A percentile compares a stretch with the other conserved stretches of the same genome.
phyloP scores from a whole-genome alignment of 2,329 filamentous ascomycete species.

The Trichoderma afroharzianum region DNA sequence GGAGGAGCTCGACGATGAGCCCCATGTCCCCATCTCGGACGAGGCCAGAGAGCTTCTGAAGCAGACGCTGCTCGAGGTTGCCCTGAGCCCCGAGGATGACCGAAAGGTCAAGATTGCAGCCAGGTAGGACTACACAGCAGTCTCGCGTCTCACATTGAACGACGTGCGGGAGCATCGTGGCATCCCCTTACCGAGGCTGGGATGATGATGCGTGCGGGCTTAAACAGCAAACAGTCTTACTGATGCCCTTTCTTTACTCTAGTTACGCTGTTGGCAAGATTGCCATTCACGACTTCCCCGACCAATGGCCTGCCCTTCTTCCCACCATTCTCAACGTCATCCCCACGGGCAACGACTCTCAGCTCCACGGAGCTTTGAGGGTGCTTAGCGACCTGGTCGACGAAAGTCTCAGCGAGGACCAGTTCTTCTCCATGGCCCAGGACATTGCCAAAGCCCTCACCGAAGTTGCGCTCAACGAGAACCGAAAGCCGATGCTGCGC shows the following conservation, averaged over 20 bases:
- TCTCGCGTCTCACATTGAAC: neutral
- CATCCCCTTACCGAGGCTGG: neutral
- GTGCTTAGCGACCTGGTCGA: conserved; percentile 89
- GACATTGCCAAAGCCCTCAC: conserved; percentile 83
- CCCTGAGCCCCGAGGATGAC: conserved; percentile 68
- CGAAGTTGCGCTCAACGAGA: conserved; percentile 72
- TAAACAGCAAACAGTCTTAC: neutral
- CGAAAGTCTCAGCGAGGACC: conserved; percentile 87
- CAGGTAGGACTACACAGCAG: conserved; percentile 53
- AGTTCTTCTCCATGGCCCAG: conserved; percentile 86
- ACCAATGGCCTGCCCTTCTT: conserved; percentile 88
- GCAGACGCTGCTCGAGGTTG: conserved; percentile 70
- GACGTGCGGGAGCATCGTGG: too few relatives aligned
- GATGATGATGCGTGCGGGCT: neutral
- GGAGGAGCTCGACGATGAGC: conserved; percentile 63
- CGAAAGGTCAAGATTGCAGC: conserved; percentile 86
- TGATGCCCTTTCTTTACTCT: neutral
- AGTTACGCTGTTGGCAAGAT: conserved; percentile 86
- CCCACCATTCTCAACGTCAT: conserved; percentile 76
- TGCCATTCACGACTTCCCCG: conserved; percentile 86
- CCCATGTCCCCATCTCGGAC: conserved; percentile 65
- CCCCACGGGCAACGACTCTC: conserved; percentile 68
- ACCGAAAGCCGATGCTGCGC: conserved; percentile 70
- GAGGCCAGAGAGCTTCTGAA: conserved; percentile 71
- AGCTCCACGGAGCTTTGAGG: conserved; percentile 84